phyloP scores from a whole-genome alignment of 352 stramenopile species.

The Blastocystis sp. region DNA sequence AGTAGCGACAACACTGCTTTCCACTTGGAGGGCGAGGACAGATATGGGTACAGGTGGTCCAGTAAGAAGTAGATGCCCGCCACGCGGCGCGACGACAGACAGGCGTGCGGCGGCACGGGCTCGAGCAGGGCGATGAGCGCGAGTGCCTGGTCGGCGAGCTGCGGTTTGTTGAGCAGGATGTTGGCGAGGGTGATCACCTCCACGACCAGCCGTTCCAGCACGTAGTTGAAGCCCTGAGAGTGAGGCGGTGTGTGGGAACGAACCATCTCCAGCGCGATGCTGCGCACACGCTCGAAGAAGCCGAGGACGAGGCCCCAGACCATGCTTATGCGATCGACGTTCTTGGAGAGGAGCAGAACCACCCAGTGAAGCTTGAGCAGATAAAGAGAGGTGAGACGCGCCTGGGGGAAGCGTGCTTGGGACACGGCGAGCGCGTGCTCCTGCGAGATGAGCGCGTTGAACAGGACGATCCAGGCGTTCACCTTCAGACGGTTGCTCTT shows the following conservation, averaged over 20 bases:
- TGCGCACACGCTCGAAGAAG: slow-evolving; percentile 51
- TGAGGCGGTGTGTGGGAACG: not conserved
- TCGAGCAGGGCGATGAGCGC: slow-evolving; percentile 28
- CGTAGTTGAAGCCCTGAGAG: slow-evolving; percentile 27
- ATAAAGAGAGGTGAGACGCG: slow-evolving; percentile 4
- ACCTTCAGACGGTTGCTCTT: slow-evolving; percentile 55
- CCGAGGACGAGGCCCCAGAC: slow-evolving; percentile 48
- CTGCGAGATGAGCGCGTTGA: slow-evolving; percentile 49
- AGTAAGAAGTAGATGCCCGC: slow-evolving; percentile 23
- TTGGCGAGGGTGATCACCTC: slow-evolving; percentile 26
- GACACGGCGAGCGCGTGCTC: slow-evolving; percentile 31
- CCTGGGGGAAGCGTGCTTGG: not conserved
- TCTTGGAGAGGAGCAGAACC: slow-evolving; percentile 54
- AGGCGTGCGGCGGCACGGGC: slow-evolving; percentile 38
- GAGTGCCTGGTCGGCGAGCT: slow-evolving; percentile 33
- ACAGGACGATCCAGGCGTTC: slow-evolving; percentile 54
- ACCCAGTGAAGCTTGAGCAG: slow-evolving; percentile 52
- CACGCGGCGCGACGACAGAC: slow-evolving; percentile 31
- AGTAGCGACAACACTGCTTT: slow-evolving; percentile 10
- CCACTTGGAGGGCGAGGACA: slow-evolving; percentile 23
- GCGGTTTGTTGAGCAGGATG: slow-evolving; percentile 58
- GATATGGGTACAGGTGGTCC: slow-evolving; percentile 9
- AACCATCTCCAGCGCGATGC: slow-evolving; percentile 21
- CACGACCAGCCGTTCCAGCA: slow-evolving; percentile 30
- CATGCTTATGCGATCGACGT: slow-evolving; percentile 45